Evolutionary conservation across 2,329 filamentous ascomycete species (phyloP), one percentile per base, ranked within the genome.

Genomic region (Nigrograna mackinnonii): DNA sequence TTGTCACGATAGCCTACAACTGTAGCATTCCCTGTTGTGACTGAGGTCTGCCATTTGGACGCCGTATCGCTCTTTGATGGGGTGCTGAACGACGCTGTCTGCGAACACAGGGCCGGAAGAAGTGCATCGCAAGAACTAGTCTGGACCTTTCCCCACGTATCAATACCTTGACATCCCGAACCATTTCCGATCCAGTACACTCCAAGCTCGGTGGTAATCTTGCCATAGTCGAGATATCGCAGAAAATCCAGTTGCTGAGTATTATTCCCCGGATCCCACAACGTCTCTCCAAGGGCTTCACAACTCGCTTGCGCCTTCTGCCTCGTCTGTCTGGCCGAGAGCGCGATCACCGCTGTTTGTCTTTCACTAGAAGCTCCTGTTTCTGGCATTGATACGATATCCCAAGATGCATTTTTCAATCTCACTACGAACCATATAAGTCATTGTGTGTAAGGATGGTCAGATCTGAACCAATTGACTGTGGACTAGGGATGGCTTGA

Each of bases 1-100:
- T 64, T 68, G 43, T 77, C 73, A 12, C 75, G 72, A 43, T 69
- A 75, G 1, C 71, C 71, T 22, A 43, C 17, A n/a, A 60, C 35
- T 1, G 47, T 54, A 24, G 52, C 47, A 31, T 59, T 55, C 14
- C 52, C 50, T 9, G 54, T 46, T 7, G 35, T 49, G 11, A 60
- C 50, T 6, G 50, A 32, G 9, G 47, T 47, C 36, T 54, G 55
- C 50, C 49, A 51, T 34, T 39, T 39, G 16, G 43, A 17, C 37
- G 42, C 30, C 14, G 39, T 47, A 35, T 48, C 48, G 5, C 18
- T 21, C 6, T 4, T 35, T 22, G 20, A 12, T 4, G 11, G 20
- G 4, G 39, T 43, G 34, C 48, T 50, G 28, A 48, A 14, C 11
- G 46, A 20, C 4, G 54, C 60, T 19, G 52, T 54, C 17, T 60